These are phyloP conservation scores for Phanerochaete carnosa DNA, from an alignment of 768 basidiomycete genomes.

Conservation along the genomic window DNA sequence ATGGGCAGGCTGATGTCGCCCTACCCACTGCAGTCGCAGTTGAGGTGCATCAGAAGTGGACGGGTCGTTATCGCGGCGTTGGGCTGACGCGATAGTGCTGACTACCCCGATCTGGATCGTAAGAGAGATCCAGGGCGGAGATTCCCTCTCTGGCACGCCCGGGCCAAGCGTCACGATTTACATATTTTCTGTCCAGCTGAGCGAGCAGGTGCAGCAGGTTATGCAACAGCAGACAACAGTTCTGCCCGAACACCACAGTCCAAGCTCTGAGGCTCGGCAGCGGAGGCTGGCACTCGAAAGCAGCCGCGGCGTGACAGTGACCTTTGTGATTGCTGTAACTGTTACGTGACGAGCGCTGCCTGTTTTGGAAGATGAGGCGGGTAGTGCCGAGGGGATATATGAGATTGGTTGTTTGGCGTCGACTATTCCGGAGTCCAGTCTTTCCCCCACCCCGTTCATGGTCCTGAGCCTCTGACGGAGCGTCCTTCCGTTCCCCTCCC, in stretches of 20 bases:
- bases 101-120: neutral
- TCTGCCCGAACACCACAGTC: too few relatives aligned
- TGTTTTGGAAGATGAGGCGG: neutral
- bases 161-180: too few relatives aligned
- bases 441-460: slow-evolving; percentile 11
- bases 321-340: neutral
- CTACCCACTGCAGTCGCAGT: neutral
- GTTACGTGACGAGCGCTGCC: neutral
- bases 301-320: neutral
- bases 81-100: neutral
- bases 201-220: too few relatives aligned
- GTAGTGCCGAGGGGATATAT: slow-evolving; percentile 12
- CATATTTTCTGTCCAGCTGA: too few relatives aligned
- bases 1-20: neutral
- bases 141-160: neutral
- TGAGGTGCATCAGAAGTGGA: neutral
- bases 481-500: slow-evolving; percentile 23
- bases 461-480: slow-evolving; percentile 12
- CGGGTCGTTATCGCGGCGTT: neutral
- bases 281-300: neutral
- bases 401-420: neutral
- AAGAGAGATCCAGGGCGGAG: neutral
- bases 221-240: too few relatives aligned
- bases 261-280: neutral
- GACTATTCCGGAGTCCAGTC: neutral